phyloP scores from a whole-genome alignment of 1,284 basidiomycete genomes.

The Psilocybe mexicana region DNA sequence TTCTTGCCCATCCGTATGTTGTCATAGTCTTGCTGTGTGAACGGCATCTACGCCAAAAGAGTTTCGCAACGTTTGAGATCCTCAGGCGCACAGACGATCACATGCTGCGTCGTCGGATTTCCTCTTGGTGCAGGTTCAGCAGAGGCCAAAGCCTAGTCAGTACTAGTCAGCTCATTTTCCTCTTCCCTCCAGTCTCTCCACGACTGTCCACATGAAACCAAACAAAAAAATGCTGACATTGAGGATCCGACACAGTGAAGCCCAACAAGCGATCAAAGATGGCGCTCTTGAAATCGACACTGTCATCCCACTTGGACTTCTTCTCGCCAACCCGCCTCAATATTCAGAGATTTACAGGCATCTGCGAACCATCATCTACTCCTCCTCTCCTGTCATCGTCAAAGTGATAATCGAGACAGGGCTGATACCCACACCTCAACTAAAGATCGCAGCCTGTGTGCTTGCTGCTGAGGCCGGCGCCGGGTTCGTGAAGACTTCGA shows the following conservation, averaged over 20 bases:
- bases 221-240: conserved; percentile 2
- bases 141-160: conserved; percentile 43
- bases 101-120: conserved; percentile 50
- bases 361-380: conserved; percentile 37
- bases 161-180: conserved; percentile 2
- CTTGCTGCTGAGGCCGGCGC: conserved; percentile 49
- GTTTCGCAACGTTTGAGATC: conserved; percentile 36
- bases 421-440: conserved; percentile 39
- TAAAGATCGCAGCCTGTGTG: conserved; percentile 44
- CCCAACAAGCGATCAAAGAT: conserved; percentile 40
- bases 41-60: conserved; percentile 41
- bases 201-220: too few relatives aligned
- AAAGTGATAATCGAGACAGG: conserved; percentile 53
- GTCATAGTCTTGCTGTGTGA: conserved; percentile 46
- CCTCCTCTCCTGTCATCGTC: conserved; percentile 34
- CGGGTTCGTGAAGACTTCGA: conserved; percentile 50
- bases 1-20: not conserved
- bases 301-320: conserved; percentile 46
- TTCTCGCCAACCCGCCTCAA: conserved; percentile 35
- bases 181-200: not conserved
- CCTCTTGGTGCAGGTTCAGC: conserved; percentile 45
- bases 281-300: conserved; percentile 51
- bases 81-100: conserved; percentile 34
- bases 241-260: conserved; percentile 35
- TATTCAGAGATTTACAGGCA: conserved; percentile 40